These are phyloP conservation scores for Boeremia lycopersici DNA, from an alignment of 2,329 filamentous ascomycete genomes.

Conservation along the genomic window DNA sequence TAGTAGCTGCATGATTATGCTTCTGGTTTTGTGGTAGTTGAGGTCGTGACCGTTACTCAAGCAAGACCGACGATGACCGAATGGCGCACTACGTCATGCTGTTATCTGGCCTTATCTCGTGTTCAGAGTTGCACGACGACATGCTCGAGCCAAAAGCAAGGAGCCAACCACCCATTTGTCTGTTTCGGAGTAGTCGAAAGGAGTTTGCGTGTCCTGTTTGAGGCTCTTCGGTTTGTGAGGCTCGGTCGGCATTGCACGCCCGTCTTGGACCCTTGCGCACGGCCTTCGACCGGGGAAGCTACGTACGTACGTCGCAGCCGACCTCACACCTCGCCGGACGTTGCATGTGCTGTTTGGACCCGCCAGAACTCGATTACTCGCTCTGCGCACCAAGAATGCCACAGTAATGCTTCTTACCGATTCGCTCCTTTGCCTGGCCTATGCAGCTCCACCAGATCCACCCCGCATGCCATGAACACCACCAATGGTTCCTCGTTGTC, in stretches of 20 bases:
- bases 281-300: slow-evolving; percentile 11
- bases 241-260: slow-evolving; percentile 8
- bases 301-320: slow-evolving; percentile 14
- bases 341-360: background rate
- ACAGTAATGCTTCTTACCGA: slow-evolving; percentile 28
- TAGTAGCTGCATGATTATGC: background rate
- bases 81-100: slow-evolving; percentile 9
- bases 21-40: background rate
- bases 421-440: slow-evolving; percentile 31
- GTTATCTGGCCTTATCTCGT: slow-evolving; percentile 28
- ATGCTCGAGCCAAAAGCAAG: background rate
- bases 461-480: slow-evolving; percentile 48
- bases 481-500: slow-evolving; percentile 47
- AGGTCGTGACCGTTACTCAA: background rate
- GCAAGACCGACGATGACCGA: slow-evolving; percentile 1
- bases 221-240: slow-evolving; percentile 4
- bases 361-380: background rate
- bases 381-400: slow-evolving; percentile 28
- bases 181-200: background rate
- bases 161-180: background rate
- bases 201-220: slow-evolving; percentile 1
- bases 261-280: slow-evolving; percentile 16
- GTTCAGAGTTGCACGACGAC: slow-evolving; percentile 4
- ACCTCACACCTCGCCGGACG: slow-evolving; percentile 4
- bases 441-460: slow-evolving; percentile 46